Base-by-base conservation (phyloP, 2,329 filamentous ascomycete species). In the Colletotrichum liriopes region DNA sequence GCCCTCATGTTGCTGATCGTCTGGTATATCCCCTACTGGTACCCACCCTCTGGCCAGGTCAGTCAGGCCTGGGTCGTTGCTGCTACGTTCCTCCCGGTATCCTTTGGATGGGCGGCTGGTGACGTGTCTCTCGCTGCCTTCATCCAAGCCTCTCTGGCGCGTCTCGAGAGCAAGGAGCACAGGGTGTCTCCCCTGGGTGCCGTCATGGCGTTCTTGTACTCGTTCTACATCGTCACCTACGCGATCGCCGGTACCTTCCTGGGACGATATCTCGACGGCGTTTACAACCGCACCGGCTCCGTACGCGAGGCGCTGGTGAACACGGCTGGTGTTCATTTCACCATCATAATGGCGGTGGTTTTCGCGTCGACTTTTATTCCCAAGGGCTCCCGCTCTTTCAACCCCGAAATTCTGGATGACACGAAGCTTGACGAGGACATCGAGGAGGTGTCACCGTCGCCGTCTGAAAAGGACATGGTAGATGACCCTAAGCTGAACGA, bases 161-260 rank as follows among this genome's bases (percentile, higher is more conserved):
- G 84, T 32, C 79, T 84, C 35, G 86, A 87, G 73, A 79, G 79
- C 12, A 79, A 84, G 54, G 81, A 82, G 47, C 80, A 82, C 56
- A 83, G 86, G 52, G 84, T 87, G 2, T 86, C 85, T 2, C 83
- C 86, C 0, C 79, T 87, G 2, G 86, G 84, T 23, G 85, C 86
- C 1, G 85, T 88, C 51, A 87, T 88, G 85, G 84, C 85, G 0
- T 86, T 86, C 74, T 79, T 87, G 6, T 87, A 87, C 76, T 84
- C 81, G 8, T 84, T 84, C 9, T 87, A 87, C 74, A 86, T 88
- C 49, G 81, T 86, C 49, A 80, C 82, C 32, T 86, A 85, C 74
- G 84, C 84, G 43, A 82, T 86, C 58, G 77, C 81, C 26, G 83
- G 81, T 8, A 83, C 85, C 0, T 75, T 84, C 2, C 81, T 88